Evolutionary conservation across 2,329 filamentous ascomycete genomes (phyloP), one percentile per base, ranked within the genome.

Genomic region (Exophiala xenobiotica): DNA sequence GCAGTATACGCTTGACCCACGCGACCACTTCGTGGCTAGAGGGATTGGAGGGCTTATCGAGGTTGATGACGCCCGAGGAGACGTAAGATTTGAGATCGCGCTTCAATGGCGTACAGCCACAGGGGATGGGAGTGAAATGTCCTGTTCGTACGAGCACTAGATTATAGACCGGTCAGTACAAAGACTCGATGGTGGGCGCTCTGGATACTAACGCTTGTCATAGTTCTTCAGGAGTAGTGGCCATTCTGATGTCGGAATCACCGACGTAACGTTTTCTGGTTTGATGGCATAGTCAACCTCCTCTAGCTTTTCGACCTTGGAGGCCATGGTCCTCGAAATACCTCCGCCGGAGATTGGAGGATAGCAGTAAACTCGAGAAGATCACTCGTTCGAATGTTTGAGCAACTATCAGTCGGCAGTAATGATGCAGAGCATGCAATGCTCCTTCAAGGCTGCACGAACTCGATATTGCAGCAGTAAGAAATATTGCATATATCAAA

Each of bases 11-110:
- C 86, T 99, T 99, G 64, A 97, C 88, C 93, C 93, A 99, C 62
- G 93, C 92, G 68, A 99, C 93, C 61, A 99, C 93, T 79, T 99
- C 93, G 81, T 99, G 93, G 67, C 87, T 93, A 62, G 91, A 96
- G 48, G 92, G 92, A 78, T 99, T 99, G 46, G 91, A 95, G 51
- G 92, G 93, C 78, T 95, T 95, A 77, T 95, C 89, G 64, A 96
- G 85, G 78, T 99, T 99, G 76, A 99, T 97, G 53, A 99, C 92
- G 75, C 93, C 93, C 59, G 90, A 95, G 71, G 88, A 92, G 70
- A 99, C 85, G 77, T 97, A 99, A 60, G 88, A 90, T 80, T 96
- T 96, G 68, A 99, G 81, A 71, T 97, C 92, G 72, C 93, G 88
- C 75, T 90, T 91, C 69, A 95, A 78, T 49, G 93, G 93, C 59